Evolutionary conservation across 305 asterid genomes (phyloP).

Genomic region (Fraxinus greggii): DNA sequence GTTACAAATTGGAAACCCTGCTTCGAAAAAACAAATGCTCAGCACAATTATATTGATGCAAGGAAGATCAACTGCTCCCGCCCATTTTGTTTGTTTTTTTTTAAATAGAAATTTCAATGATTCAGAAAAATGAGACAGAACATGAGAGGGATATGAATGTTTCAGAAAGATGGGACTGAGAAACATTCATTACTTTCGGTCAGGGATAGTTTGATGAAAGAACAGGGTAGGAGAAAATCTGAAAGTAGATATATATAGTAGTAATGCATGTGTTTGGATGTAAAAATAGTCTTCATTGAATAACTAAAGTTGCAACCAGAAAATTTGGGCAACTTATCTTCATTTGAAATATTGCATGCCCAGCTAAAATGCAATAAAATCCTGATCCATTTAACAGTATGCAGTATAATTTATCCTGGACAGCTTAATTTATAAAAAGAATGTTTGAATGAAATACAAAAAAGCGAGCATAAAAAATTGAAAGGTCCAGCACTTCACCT

Average conservation of each 20-base stretch:
- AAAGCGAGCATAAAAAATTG: not conserved
- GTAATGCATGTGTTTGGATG: not conserved
- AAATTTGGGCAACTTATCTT: not conserved
- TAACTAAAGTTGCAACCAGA: not conserved
- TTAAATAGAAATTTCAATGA: not conserved
- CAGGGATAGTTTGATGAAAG: not conserved
- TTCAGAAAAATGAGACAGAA: not conserved
- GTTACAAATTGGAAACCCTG: not conserved
- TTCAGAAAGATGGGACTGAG: not conserved
- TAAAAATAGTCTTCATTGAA: not conserved
- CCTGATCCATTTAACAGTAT: not conserved
- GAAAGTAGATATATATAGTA: not conserved
- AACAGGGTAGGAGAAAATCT: not conserved
- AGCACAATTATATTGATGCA: not conserved
- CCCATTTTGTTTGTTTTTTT: no score
- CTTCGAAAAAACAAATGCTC: not conserved
- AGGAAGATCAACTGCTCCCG: not conserved
- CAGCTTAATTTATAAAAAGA: not conserved
- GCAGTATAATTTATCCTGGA: not conserved
- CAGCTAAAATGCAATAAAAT: not conserved
- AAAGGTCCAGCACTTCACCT: constrained; percentile 6
- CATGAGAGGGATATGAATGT: not conserved
- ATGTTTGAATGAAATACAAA: not conserved
- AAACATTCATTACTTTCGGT: not conserved
- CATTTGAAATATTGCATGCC: not conserved